Percentiles rank a stretch among this genome's conserved stretches.
Conservation (phyloP, 768 basidiomycete genomes). For the Naganishia vishniacii region DNA sequence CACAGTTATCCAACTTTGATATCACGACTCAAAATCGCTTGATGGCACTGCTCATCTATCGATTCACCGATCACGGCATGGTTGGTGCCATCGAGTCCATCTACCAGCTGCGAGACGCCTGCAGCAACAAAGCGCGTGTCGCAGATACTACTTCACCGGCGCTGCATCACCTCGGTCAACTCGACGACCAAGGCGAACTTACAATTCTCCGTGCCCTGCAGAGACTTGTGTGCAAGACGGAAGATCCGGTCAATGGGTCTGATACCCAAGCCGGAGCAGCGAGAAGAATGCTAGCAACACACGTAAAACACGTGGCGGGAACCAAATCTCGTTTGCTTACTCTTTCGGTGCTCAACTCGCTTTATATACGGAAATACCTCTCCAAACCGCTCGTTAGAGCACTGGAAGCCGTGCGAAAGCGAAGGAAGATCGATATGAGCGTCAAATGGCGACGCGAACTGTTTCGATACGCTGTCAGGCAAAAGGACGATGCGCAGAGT, state of each 20-base stretch:
- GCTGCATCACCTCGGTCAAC: not conserved
- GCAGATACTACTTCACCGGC: not conserved
- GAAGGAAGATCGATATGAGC: not conserved
- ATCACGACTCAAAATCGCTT: not conserved
- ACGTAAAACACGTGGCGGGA: constrained; percentile 6
- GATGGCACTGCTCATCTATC: constrained; percentile 8
- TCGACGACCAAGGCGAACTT: constrained; percentile 16
- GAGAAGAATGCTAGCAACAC: not conserved
- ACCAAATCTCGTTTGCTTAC: constrained; percentile 1
- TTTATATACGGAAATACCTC: constrained; percentile 8
- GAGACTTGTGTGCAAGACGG: constrained; percentile 6
- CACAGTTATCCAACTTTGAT: not conserved
- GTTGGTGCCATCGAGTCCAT: constrained; percentile 9
- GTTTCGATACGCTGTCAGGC: constrained; percentile 2
- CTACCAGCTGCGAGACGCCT: not conserved
- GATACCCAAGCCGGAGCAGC: not conserved
- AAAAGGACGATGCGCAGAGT: not conserved
- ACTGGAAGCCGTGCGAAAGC: constrained; percentile 4
- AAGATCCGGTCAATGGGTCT: not conserved
- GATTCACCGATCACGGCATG: constrained; percentile 16
- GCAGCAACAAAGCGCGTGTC: not conserved
- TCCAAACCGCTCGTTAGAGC: constrained; percentile 12
- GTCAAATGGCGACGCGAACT: constrained; percentile 4
- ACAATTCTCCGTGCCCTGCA: constrained; percentile 13
- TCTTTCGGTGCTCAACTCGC: not conserved